phyloP scores from a whole-genome alignment of 2,329 filamentous ascomycete species.

The Pyrenophora seminiperda region DNA sequence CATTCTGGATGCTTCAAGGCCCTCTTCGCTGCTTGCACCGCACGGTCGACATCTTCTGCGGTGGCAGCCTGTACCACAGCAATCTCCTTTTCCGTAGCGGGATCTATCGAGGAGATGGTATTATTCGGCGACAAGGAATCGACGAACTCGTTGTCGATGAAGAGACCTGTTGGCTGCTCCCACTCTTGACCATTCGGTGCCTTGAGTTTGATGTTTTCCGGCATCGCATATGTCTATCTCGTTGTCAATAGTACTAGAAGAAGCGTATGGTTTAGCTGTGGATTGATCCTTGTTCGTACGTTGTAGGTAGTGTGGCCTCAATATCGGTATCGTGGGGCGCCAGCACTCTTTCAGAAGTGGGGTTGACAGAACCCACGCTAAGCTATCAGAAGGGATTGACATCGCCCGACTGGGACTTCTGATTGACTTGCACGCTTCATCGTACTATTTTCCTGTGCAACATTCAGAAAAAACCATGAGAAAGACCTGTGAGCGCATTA shows the following conservation, averaged over 20 bases:
- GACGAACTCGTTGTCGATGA: constrained; percentile 54
- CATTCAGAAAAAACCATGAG: no score
- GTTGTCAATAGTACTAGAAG: not conserved
- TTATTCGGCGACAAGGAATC: constrained; percentile 40
- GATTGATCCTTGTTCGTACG: not conserved
- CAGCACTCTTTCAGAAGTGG: not conserved
- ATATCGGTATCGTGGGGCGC: not conserved
- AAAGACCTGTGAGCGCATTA: no score
- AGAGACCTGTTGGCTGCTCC: constrained; percentile 49
- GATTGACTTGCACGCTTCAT: no score
- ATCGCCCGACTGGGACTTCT: no score
- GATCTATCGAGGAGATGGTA: constrained; percentile 22
- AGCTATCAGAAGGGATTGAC: not conserved
- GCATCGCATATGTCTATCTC: not conserved
- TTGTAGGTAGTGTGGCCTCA: not conserved
- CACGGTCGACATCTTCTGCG: constrained; percentile 41
- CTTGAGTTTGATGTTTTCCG: constrained; percentile 37
- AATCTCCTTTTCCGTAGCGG: constrained; percentile 38
- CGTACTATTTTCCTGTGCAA: no score
- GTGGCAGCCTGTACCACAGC: constrained; percentile 40
- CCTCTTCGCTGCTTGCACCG: constrained; percentile 41
- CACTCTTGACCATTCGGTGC: constrained; percentile 49
- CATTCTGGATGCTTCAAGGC: constrained; percentile 31
- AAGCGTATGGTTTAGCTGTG: not conserved
- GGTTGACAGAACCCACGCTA: constrained; percentile 3